Evolutionary conservation across 352 stramenopile species (phyloP).

Genomic region (Pythium myriotylum): DNA sequence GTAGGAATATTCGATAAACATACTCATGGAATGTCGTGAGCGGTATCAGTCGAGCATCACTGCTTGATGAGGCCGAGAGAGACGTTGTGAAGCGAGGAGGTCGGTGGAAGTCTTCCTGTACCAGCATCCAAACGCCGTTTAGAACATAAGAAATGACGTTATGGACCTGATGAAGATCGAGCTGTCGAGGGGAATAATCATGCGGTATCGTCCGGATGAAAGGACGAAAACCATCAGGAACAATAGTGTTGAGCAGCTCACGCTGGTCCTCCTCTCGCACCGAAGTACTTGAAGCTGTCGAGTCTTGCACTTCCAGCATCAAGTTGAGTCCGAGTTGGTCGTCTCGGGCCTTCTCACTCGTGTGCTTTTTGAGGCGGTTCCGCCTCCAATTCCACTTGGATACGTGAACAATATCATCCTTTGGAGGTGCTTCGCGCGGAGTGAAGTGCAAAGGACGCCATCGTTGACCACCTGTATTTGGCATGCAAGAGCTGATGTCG

Average conservation of each 20-base stretch:
- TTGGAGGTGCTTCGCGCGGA: too few relatives aligned
- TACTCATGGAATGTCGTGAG: conserved; percentile 41
- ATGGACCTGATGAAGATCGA: conserved; percentile 41
- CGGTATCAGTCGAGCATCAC: conserved; percentile 19
- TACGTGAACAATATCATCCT: background rate
- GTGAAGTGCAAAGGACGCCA: conserved; percentile 10
- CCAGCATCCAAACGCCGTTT: conserved; percentile 47
- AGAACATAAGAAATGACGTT: conserved; percentile 50
- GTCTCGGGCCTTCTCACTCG: background rate
- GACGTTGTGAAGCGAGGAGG: conserved; percentile 25
- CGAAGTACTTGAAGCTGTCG: background rate
- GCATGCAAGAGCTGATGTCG: conserved; percentile 34
- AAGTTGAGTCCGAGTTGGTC: background rate
- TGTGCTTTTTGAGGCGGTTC: background rate
- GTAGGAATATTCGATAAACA: conserved; percentile 54
- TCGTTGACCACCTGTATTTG: background rate
- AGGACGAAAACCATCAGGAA: conserved; percentile 34
- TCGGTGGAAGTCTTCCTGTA: conserved; percentile 37
- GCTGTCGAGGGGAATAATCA: conserved; percentile 43
- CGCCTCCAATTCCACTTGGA: conserved; percentile 11
- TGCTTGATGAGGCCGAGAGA: background rate
- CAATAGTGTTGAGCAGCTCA: conserved; percentile 35
- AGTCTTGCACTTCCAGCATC: too few relatives aligned
- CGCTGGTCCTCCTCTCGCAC: conserved; percentile 14
- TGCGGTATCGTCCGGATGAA: conserved; percentile 34